A percentile compares a stretch with the other conserved stretches of the same genome.
These are phyloP conservation scores for Hordeum pubiflorum DNA, from an alignment of 202 grass and related monocot species.

Conservation along the genomic window DNA sequence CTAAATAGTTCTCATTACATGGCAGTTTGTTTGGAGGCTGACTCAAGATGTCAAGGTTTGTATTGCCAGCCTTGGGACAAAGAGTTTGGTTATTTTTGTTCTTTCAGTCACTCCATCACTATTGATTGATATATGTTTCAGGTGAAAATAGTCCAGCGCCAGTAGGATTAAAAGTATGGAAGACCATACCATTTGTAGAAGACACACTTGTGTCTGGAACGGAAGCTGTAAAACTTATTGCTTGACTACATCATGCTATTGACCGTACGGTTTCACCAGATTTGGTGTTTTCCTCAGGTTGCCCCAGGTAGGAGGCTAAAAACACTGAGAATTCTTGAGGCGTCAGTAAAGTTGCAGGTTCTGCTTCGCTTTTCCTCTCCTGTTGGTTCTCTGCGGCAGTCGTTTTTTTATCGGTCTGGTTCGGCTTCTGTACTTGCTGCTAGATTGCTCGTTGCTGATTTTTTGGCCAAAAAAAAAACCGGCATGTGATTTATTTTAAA, in stretches of 20 bases:
- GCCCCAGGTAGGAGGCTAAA: neutral
- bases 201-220: conserved; percentile 60
- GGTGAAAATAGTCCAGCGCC: conserved; percentile 38
- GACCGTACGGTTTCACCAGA: neutral
- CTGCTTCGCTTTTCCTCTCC: too few species aligned
- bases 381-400: too few species aligned
- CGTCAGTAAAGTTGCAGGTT: neutral
- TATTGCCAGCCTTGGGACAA: neutral
- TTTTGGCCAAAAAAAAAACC: too few species aligned
- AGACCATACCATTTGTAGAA: conserved; percentile 64
- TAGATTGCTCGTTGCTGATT: too few species aligned
- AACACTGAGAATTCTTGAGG: neutral
- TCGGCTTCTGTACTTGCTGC: too few species aligned
- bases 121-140: conserved; percentile 35
- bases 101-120: neutral
- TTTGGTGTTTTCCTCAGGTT: neutral
- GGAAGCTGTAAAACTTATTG: conserved; percentile 43
- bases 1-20: conserved; percentile 56
- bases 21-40: conserved; percentile 53
- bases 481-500: too few species aligned
- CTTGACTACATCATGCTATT: conserved; percentile 3
- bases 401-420: too few species aligned
- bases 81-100: neutral
- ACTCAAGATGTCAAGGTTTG: conserved; percentile 41
- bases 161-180: conserved; percentile 68